These are phyloP conservation scores for Ustulina deusta DNA, from an alignment of 2,329 filamentous ascomycete genomes.

Conservation along the genomic window DNA sequence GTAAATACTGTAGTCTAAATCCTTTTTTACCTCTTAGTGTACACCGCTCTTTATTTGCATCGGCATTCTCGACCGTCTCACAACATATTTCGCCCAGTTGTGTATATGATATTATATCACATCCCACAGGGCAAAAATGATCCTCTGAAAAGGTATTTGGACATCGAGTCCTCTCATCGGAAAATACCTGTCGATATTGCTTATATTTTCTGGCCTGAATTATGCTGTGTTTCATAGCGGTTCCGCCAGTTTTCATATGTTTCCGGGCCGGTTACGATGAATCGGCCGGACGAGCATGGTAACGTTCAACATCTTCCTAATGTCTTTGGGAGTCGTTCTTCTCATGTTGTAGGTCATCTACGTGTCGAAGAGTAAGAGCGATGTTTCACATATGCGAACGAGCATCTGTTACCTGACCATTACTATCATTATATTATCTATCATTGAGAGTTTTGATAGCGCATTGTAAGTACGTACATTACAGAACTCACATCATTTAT, in stretches of 20 bases:
- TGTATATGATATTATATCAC: background rate
- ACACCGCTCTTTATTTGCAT: background rate
- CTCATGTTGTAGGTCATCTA: background rate
- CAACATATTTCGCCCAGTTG: background rate
- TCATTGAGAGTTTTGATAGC: background rate
- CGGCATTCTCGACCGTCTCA: background rate
- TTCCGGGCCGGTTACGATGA: background rate
- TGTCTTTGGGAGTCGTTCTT: too few relatives aligned
- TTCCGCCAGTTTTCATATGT: background rate
- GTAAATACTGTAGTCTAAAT: background rate
- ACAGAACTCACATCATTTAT: background rate
- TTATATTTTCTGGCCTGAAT: too few relatives aligned
- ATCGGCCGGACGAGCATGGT: too few relatives aligned
- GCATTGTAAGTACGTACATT: background rate
- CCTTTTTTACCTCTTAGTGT: background rate
- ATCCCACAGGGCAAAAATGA: background rate
- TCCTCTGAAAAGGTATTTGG: background rate
- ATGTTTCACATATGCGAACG: too few relatives aligned
- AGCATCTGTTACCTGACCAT: background rate
- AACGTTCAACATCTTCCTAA: too few relatives aligned
- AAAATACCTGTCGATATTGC: background rate
- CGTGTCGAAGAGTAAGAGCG: too few relatives aligned
- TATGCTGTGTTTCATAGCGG: background rate
- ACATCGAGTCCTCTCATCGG: background rate
- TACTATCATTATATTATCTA: background rate